These are phyloP conservation scores for Hemileia vastatrix DNA, from an alignment of 1,284 basidiomycete genomes.

Conservation along the genomic window DNA sequence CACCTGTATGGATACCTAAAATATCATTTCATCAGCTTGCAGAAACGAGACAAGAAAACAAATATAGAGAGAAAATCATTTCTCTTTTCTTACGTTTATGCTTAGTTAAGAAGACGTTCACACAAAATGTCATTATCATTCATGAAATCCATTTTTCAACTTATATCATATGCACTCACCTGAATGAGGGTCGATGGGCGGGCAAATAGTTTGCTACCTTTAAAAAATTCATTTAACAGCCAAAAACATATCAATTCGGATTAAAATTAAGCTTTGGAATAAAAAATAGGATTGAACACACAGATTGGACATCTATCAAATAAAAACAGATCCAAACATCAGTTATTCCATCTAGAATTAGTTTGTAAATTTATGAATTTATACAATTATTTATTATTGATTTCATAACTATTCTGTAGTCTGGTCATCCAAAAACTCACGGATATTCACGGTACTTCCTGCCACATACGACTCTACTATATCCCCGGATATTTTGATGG, in stretches of 20 bases:
- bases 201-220: slow-evolving; percentile 18
- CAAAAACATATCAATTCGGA: no score
- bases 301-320: no score
- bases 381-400: no score
- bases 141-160: background rate
- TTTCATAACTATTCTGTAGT: no score
- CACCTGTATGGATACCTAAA: slow-evolving; percentile 14
- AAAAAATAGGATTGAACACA: no score
- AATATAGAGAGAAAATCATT: background rate
- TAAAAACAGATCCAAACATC: no score
- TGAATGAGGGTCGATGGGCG: slow-evolving; percentile 12
- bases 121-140: background rate
- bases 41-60: background rate
- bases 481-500: slow-evolving; percentile 8
- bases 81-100: slow-evolving; percentile 7
- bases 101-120: background rate
- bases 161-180: slow-evolving; percentile 1
- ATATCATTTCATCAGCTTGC: background rate
- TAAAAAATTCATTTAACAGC: background rate
- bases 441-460: slow-evolving; percentile 18
- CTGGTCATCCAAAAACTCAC: no score
- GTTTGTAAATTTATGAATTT: no score
- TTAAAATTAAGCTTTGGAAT: no score
- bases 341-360: no score
- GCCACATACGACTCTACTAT: slow-evolving; percentile 15